Evolutionary conservation across 441 rosid species (phyloP).

Genomic region (Populus hybrid): DNA sequence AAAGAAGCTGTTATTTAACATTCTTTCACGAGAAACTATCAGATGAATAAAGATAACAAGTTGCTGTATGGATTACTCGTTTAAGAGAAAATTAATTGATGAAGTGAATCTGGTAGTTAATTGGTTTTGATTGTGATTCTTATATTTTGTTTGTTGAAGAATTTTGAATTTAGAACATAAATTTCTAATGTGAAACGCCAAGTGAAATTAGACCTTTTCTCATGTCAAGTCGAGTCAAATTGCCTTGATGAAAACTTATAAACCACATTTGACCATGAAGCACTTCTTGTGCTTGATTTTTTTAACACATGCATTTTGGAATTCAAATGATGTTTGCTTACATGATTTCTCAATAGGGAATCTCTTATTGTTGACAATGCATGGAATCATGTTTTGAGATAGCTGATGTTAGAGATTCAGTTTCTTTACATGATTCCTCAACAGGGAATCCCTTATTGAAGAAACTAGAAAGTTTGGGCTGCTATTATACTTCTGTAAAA

Average conservation of each 20-base stretch:
- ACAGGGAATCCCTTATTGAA: not conserved
- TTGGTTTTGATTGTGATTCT: not conserved
- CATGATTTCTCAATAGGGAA: no score
- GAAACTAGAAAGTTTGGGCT: no score
- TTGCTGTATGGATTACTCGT: not conserved
- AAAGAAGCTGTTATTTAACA: not conserved
- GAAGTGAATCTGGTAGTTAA: not conserved
- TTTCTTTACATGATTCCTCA: slow-evolving; percentile 1
- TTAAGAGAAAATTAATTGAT: not conserved
- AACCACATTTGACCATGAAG: not conserved
- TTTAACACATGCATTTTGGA: not conserved
- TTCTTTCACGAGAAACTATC: slow-evolving; percentile 5
- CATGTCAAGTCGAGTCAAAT: no score
- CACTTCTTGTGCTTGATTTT: not conserved
- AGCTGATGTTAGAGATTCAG: not conserved
- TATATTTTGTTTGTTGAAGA: not conserved
- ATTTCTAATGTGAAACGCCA: not conserved
- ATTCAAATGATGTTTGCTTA: not conserved
- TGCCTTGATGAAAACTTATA: not conserved
- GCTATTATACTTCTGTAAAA: no score
- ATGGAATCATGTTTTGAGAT: not conserved
- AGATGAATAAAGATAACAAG: not conserved
- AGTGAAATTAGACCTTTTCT: not conserved
- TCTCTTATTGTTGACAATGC: not conserved
- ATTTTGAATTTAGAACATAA: not conserved